Conservation (phyloP, 495 filamentous ascomycete species). For the Glonium stellatum region DNA sequence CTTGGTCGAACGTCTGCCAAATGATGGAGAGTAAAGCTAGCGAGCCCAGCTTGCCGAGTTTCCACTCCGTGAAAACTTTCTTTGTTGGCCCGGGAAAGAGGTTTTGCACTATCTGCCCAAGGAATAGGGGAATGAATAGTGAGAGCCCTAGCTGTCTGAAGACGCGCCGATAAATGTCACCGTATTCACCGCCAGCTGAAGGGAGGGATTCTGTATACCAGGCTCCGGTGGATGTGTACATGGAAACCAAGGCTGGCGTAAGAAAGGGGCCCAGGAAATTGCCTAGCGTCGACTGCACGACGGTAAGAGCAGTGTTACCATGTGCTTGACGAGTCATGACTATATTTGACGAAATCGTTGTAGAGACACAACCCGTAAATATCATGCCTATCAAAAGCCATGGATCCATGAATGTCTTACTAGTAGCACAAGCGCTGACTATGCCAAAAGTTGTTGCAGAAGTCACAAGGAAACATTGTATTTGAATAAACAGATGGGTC, state of each 20-base stretch:
- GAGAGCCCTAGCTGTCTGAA: constrained; percentile 41
- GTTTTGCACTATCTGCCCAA: constrained; percentile 35
- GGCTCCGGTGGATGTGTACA: constrained; percentile 35
- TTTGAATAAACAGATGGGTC: constrained; percentile 38
- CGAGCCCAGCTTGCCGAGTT: constrained; percentile 35
- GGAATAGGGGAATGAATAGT: constrained; percentile 38
- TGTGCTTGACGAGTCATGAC: constrained; percentile 41
- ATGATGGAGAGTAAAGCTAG: constrained; percentile 35
- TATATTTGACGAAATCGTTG: constrained; percentile 39
- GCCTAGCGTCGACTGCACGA: constrained; percentile 41
- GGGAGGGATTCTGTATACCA: constrained; percentile 41
- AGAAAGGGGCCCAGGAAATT: constrained; percentile 41
- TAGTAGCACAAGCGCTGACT: constrained; percentile 35
- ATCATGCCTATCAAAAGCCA: constrained; percentile 40
- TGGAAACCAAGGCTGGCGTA: constrained; percentile 36
- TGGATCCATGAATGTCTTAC: constrained; percentile 38
- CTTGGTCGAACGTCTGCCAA: constrained; percentile 41
- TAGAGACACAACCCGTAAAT: constrained; percentile 36
- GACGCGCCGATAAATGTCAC: constrained; percentile 35
- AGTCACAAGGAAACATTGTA: constrained; percentile 39
- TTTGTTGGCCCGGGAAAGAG: constrained; percentile 30
- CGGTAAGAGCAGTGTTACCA: constrained; percentile 39
- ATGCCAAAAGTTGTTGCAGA: constrained; percentile 37
- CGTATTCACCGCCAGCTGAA: constrained; percentile 21
- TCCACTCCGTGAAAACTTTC: constrained; percentile 36